Conservation (phyloP, 179 eudicot genomes). For the Vitellaria paradoxa region DNA sequence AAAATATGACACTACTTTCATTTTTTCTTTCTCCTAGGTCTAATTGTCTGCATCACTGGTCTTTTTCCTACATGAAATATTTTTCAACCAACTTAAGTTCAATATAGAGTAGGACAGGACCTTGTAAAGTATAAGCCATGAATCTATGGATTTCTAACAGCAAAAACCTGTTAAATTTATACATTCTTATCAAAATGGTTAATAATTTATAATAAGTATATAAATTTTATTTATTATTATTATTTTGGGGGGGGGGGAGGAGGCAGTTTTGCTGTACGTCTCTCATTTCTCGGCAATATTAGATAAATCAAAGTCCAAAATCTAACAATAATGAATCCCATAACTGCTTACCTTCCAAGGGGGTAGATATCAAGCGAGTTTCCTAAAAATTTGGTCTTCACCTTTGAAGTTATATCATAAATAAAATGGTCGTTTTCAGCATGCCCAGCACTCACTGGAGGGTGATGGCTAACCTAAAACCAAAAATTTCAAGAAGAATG, state of each 20-base stretch:
- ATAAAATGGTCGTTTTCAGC: constrained; percentile 90
- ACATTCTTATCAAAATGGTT: background rate
- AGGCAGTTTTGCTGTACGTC: too few species aligned
- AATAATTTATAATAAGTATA: too few species aligned
- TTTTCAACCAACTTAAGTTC: background rate
- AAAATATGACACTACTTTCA: background rate
- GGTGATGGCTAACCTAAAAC: constrained; percentile 80
- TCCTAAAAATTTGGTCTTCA: constrained; percentile 90
- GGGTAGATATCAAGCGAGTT: constrained; percentile 94
- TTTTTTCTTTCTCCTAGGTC: background rate
- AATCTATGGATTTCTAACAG: background rate
- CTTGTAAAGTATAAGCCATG: background rate
- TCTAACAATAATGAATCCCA: background rate
- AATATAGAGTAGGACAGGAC: background rate
- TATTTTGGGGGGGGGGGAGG: too few species aligned
- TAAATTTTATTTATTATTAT: too few species aligned
- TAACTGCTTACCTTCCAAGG: constrained; percentile 69
- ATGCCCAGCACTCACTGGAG: constrained; percentile 98
- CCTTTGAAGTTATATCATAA: constrained; percentile 89
- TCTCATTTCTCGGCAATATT: background rate
- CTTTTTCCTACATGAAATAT: background rate
- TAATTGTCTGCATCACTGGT: background rate
- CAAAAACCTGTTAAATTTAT: background rate
- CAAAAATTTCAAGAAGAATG: background rate
- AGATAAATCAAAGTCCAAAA: background rate